Conservation (phyloP, 768 basidiomycete genomes). For the Phylloporus sp. region DNA sequence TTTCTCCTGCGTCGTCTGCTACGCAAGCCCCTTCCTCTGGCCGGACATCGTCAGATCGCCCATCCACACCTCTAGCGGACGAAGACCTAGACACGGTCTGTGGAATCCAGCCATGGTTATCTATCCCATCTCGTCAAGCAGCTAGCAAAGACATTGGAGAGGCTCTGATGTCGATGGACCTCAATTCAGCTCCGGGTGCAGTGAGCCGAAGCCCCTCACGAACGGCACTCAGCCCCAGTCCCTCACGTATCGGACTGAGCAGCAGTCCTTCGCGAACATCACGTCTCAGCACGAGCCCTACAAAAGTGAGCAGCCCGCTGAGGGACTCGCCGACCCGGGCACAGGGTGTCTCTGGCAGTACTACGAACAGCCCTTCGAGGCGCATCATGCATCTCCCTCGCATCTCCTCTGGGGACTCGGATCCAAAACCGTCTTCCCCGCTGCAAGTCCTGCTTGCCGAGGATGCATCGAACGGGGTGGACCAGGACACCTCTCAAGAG, state of each 20-base stretch:
- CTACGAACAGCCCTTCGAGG: slow-evolving; percentile 20
- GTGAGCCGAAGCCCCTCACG: slow-evolving; percentile 25
- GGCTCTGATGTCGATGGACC: slow-evolving; percentile 39
- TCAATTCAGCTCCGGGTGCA: slow-evolving; percentile 7
- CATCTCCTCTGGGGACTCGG: slow-evolving; percentile 15
- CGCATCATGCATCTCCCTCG: slow-evolving; percentile 20
- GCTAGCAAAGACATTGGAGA: slow-evolving; percentile 19
- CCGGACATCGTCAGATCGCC: slow-evolving; percentile 10
- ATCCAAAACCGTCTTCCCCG: slow-evolving; percentile 8
- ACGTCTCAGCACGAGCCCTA: slow-evolving; percentile 21
- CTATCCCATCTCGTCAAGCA: slow-evolving; percentile 23
- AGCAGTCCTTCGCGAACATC: slow-evolving; percentile 23
- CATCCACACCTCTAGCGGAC: slow-evolving; percentile 19
- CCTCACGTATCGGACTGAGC: slow-evolving; percentile 18
- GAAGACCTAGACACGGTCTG: slow-evolving; percentile 5
- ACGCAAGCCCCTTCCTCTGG: slow-evolving; percentile 7
- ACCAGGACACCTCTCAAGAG: slow-evolving; percentile 3
- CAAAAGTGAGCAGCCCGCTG: slow-evolving; percentile 17
- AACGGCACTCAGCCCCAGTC: slow-evolving; percentile 15
- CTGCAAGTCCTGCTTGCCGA: background rate
- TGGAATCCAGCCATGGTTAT: slow-evolving; percentile 28
- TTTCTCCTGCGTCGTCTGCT: slow-evolving; percentile 4
- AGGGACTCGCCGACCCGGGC: slow-evolving; percentile 10
- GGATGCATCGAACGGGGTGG: background rate
- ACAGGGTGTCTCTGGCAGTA: slow-evolving; percentile 7